Evolutionary conservation across 1,284 basidiomycete species (phyloP).

Genomic region (Rhodotorula mucilaginosa): DNA sequence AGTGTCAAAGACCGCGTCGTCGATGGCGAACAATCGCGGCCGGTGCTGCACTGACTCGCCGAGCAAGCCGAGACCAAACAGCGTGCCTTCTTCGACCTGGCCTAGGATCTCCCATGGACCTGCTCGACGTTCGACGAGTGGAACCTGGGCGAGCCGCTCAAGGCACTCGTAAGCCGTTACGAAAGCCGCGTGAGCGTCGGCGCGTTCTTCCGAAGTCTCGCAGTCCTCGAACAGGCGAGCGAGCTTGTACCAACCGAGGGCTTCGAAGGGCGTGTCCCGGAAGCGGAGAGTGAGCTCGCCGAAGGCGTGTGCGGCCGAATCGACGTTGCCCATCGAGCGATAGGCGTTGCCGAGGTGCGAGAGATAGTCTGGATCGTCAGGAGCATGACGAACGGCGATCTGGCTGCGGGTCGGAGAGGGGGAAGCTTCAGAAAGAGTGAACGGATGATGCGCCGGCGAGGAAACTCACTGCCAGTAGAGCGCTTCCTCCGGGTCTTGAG

Average conservation of each 20-base stretch:
- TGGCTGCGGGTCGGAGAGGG: neutral
- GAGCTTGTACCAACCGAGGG: constrained; percentile 8
- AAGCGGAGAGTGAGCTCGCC: neutral
- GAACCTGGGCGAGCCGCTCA: neutral
- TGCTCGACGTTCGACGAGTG: neutral
- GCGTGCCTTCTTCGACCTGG: neutral
- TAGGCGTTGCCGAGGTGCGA: constrained; percentile 2
- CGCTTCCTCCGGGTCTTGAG: neutral
- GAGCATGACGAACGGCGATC: neutral
- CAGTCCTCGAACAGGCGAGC: neutral
- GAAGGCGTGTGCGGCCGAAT: neutral
- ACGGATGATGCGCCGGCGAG: no score
- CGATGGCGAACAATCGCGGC: neutral
- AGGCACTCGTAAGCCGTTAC: neutral
- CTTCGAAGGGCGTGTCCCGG: constrained; percentile 4
- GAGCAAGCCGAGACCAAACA: neutral
- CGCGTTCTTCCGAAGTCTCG: neutral
- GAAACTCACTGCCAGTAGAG: constrained; percentile 7
- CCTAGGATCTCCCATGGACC: constrained; percentile 8
- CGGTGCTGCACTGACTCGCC: neutral
- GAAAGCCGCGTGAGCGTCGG: neutral
- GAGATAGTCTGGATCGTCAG: constrained; percentile 1
- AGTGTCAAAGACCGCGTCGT: neutral
- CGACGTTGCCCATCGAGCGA: neutral
- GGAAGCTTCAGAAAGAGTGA: no score